A percentile compares a stretch with the other conserved stretches of the same genome.
Evolutionary conservation across 805 yeast species (phyloP).

Genomic region (Lipomyces sp.): DNA sequence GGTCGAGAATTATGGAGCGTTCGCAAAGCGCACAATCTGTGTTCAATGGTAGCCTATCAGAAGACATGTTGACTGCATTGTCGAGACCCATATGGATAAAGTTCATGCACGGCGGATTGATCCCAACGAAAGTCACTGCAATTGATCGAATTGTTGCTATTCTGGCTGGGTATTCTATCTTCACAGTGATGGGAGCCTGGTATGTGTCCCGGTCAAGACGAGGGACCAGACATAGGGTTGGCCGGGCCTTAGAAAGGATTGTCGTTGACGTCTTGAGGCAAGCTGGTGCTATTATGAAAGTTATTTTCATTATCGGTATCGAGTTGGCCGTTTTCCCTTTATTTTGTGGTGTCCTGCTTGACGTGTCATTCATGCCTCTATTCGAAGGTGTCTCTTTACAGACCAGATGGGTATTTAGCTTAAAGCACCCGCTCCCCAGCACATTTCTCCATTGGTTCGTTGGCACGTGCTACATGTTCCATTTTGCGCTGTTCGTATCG

Average conservation of each 20-base stretch:
- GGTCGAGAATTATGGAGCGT: constrained; percentile 18
- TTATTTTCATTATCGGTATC: constrained; percentile 70
- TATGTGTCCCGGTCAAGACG: constrained; percentile 23
- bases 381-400: constrained; percentile 40
- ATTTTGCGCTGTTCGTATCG: constrained; percentile 83
- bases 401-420: constrained; percentile 21
- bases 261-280: constrained; percentile 35
- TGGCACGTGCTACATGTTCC: constrained; percentile 87
- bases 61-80: constrained; percentile 8
- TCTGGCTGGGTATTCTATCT: constrained; percentile 29
- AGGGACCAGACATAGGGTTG: constrained; percentile 4
- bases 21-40: background rate
- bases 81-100: constrained; percentile 24
- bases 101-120: constrained; percentile 25
- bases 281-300: constrained; percentile 64
- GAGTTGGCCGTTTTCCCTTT: constrained; percentile 88
- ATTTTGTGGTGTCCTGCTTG: constrained; percentile 79
- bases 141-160: constrained; percentile 32
- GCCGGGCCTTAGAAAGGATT: constrained; percentile 24
- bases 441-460: constrained; percentile 59
- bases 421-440: constrained; percentile 39
- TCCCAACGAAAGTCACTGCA: constrained; percentile 20
- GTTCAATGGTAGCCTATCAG: constrained; percentile 6
- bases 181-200: constrained; percentile 24
- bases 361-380: constrained; percentile 68